Conservation (phyloP, 441 rosid species). For the Arabidopsis hybrid region DNA sequence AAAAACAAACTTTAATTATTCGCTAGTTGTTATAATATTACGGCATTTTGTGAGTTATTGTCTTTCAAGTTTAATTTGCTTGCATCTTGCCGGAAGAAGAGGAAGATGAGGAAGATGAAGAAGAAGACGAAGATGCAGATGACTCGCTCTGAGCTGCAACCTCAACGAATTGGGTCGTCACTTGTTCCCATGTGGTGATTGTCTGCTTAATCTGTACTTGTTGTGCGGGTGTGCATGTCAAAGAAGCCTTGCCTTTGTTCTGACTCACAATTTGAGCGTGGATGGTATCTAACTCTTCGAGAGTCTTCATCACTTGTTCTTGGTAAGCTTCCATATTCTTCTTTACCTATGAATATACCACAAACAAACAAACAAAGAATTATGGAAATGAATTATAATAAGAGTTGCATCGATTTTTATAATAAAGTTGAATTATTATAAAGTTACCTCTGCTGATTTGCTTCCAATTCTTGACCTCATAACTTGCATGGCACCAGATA, state of each 20-base stretch:
- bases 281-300: conserved; percentile 28
- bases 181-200: conserved; percentile 43
- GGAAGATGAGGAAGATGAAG: conserved; percentile 8
- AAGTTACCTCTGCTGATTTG: conserved; percentile 37
- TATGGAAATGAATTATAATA: not conserved
- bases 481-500: conserved; percentile 36
- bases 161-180: conserved; percentile 41
- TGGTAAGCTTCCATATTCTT: conserved; percentile 19
- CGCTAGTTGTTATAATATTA: conserved; percentile 4
- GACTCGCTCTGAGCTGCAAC: conserved; percentile 12
- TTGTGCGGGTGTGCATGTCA: conserved; percentile 26
- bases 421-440: not conserved
- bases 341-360: not conserved
- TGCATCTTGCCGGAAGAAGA: not conserved
- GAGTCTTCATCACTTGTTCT: conserved; percentile 25
- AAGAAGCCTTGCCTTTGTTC: conserved; percentile 26
- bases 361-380: not conserved
- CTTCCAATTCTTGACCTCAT: conserved; percentile 24
- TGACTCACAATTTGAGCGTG: conserved; percentile 17
- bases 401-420: too few relatives aligned
- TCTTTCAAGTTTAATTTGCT: not conserved
- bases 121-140: not conserved
- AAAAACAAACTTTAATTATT: conserved; percentile 5
- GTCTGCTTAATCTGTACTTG: conserved; percentile 25
- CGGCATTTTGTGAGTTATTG: not conserved